A percentile compares a stretch with the other conserved stretches of the same genome.
Evolutionary conservation across 345 rosid species (phyloP).

Genomic region (Eucalyptus erythrocorys): DNA sequence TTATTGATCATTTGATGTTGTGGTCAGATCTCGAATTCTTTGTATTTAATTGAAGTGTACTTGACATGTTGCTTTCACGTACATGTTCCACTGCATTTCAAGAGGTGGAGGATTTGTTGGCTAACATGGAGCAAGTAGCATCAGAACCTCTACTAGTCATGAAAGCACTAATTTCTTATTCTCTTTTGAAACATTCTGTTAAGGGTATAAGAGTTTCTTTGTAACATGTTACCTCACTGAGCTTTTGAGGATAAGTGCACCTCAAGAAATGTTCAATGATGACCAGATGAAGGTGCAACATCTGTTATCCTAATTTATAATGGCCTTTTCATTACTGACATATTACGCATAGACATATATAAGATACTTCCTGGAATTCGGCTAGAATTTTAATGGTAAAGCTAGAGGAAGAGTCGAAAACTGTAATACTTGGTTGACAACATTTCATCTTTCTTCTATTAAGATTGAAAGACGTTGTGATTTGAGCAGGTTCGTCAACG

Average conservation of each 20-base stretch:
- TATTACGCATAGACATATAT: too few relatives aligned
- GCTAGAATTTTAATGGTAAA: too few relatives aligned
- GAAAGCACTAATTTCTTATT: slow-evolving; percentile 42
- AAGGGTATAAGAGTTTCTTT: slow-evolving; percentile 44
- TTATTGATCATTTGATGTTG: neutral
- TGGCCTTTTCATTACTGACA: too few relatives aligned
- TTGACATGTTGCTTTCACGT: neutral
- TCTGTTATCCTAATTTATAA: neutral
- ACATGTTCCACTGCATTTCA: slow-evolving; percentile 6
- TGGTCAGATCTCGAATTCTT: neutral
- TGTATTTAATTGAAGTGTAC: neutral
- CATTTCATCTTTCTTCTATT: too few relatives aligned
- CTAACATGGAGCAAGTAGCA: slow-evolving; percentile 57
- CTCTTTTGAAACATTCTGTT: slow-evolving; percentile 41
- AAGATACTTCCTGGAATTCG: too few relatives aligned
- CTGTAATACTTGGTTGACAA: too few relatives aligned
- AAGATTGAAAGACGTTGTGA: too few relatives aligned
- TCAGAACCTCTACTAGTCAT: slow-evolving; percentile 18
- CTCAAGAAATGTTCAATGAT: slow-evolving; percentile 60
- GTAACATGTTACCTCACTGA: slow-evolving; percentile 61
- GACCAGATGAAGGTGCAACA: slow-evolving; percentile 56
- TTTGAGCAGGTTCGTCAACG: too few relatives aligned
- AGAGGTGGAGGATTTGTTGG: slow-evolving; percentile 42
- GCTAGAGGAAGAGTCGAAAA: too few relatives aligned
- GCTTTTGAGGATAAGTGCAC: slow-evolving; percentile 70